Evolutionary conservation across 1,284 basidiomycete genomes (phyloP).

Genomic region (Ceraceosorus bombacis): DNA sequence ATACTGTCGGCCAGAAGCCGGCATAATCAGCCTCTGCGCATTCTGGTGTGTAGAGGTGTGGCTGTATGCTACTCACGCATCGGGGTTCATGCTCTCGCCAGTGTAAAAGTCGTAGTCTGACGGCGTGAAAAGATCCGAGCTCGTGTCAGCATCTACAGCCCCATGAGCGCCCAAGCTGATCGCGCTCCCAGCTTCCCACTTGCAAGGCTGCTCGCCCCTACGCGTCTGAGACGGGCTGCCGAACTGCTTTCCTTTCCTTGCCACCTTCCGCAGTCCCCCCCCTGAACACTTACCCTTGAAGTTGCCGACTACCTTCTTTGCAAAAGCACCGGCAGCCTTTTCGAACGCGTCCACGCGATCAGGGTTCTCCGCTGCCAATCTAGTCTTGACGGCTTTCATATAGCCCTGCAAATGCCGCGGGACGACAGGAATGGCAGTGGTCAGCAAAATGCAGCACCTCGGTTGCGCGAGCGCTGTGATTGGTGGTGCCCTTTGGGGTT

Average conservation of each 20-base stretch:
- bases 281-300: constrained; percentile 58
- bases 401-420: constrained; percentile 52
- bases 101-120: constrained; percentile 73
- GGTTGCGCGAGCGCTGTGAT: too few species aligned
- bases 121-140: neutral
- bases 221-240: too few species aligned
- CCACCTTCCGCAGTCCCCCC: too few species aligned
- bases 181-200: too few species aligned
- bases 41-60: neutral
- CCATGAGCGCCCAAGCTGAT: too few species aligned
- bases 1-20: constrained; percentile 50
- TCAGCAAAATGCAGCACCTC: too few species aligned
- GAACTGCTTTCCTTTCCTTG: too few species aligned
- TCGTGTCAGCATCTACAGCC: too few species aligned
- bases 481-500: too few species aligned
- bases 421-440: too few species aligned
- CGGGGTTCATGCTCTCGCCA: constrained; percentile 59
- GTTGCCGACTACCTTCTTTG: constrained; percentile 69
- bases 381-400: constrained; percentile 70
- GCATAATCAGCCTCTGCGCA: neutral
- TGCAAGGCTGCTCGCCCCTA: too few species aligned
- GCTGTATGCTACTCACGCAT: constrained; percentile 27
- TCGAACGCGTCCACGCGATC: constrained; percentile 74
- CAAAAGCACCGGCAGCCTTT: constrained; percentile 60
- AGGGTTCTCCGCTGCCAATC: constrained; percentile 54